phyloP scores from a whole-genome alignment of 176 grass and related monocot species.

The Stipa capillata region DNA sequence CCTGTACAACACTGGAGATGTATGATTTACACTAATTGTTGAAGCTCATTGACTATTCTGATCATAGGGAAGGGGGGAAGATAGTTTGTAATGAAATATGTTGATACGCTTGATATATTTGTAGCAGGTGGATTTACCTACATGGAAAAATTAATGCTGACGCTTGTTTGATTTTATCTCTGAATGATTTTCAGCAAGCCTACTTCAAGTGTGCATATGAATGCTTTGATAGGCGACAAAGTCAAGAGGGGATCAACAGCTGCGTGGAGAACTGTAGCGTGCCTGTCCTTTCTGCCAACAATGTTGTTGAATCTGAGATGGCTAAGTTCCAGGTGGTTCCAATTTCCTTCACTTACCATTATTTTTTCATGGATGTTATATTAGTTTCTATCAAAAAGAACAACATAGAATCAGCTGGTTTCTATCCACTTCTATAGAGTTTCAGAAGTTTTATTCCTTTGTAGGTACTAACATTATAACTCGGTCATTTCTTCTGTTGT shows the following conservation, averaged over 20 bases:
- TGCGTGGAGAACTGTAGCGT: slow-evolving; percentile 91
- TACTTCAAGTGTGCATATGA: slow-evolving; percentile 97
- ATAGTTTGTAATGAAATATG: background rate
- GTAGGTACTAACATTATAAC: background rate
- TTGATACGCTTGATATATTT: background rate
- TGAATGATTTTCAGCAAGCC: slow-evolving; percentile 61
- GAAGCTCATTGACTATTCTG: background rate
- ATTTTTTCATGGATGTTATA: background rate
- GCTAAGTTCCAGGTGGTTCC: slow-evolving; percentile 85
- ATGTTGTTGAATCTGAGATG: slow-evolving; percentile 78
- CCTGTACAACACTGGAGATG: background rate
- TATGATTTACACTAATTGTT: background rate
- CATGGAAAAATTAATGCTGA: background rate
- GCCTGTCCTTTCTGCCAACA: slow-evolving; percentile 70
- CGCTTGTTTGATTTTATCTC: background rate
- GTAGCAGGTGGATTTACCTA: background rate
- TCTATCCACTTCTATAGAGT: background rate
- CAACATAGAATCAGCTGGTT: background rate
- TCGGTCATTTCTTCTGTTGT: background rate
- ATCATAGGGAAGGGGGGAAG: background rate
- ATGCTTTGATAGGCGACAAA: slow-evolving; percentile 71
- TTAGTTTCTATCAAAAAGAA: background rate
- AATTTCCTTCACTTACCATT: background rate
- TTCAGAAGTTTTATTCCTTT: background rate
- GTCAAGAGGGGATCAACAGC: slow-evolving; percentile 65